Percentiles rank a stretch among this genome's conserved stretches.
These are phyloP conservation scores for Corniculantispora saksenae DNA, from an alignment of 2,329 filamentous ascomycete species.

Conservation along the genomic window DNA sequence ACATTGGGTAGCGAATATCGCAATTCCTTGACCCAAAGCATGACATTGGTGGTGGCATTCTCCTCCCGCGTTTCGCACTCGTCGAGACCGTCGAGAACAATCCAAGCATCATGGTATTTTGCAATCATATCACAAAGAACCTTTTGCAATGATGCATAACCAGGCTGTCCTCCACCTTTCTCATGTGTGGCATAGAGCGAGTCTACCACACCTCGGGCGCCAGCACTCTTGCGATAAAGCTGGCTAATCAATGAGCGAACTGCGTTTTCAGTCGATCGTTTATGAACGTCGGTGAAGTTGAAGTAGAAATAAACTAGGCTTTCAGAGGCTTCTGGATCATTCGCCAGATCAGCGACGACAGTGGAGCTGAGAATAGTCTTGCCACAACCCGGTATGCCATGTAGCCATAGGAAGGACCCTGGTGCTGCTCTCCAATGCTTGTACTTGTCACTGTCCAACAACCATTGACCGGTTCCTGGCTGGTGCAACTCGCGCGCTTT, in stretches of 20 bases:
- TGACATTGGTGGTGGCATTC: not conserved
- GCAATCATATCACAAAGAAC: not conserved
- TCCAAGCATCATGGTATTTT: not conserved
- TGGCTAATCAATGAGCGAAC: constrained; percentile 7
- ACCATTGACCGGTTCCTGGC: constrained; percentile 1
- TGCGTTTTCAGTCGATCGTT: constrained; percentile 11
- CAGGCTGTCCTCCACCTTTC: not conserved
- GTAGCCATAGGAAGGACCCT: not conserved
- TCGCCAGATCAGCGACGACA: not conserved
- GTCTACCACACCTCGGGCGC: not conserved
- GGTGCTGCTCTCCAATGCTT: not conserved
- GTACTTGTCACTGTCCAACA: not conserved
- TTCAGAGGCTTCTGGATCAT: not conserved
- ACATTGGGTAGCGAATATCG: not conserved
- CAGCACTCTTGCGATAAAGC: constrained; percentile 1
- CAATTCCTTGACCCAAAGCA: not conserved
- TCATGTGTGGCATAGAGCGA: not conserved
- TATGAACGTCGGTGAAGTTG: not conserved
- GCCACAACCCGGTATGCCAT: constrained; percentile 3
- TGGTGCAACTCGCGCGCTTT: not conserved
- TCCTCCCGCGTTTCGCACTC: constrained; percentile 8
- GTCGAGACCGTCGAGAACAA: constrained; percentile 10
- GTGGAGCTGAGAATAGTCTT: constrained; percentile 6
- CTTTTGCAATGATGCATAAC: not conserved
- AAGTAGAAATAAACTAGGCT: constrained; percentile 7